These are phyloP conservation scores for Plasmopara muralis DNA, from an alignment of 352 stramenopile genomes.

Conservation along the genomic window DNA sequence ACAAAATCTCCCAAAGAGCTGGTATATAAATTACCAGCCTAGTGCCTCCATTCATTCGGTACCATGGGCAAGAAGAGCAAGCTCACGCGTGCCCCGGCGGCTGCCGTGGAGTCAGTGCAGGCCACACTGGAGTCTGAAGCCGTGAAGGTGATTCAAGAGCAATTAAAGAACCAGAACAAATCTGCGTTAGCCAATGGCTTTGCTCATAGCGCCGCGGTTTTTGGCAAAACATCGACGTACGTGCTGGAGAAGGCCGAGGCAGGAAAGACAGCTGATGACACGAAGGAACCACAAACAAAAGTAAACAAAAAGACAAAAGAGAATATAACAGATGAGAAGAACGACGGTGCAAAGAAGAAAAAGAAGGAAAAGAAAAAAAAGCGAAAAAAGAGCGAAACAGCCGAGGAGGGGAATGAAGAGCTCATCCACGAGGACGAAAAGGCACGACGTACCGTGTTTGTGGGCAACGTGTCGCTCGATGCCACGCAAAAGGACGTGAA, in stretches of 20 bases:
- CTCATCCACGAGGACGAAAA: constrained; percentile 45
- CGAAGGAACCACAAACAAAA: constrained; percentile 11
- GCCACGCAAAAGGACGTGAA: constrained; percentile 75
- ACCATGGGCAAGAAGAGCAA: constrained; percentile 39
- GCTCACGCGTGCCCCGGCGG: constrained; percentile 7
- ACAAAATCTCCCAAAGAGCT: no score
- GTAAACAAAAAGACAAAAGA: constrained; percentile 3
- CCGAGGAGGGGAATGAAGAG: constrained; percentile 19
- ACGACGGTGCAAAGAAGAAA: constrained; percentile 15
- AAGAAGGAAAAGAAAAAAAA: constrained; percentile 27
- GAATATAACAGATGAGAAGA: constrained; percentile 11
- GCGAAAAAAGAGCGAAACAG: constrained; percentile 12
- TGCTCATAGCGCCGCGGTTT: constrained; percentile 49
- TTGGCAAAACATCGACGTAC: constrained; percentile 65
- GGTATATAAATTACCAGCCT: background rate
- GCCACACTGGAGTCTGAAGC: constrained; percentile 13
- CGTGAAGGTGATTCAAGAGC: constrained; percentile 17
- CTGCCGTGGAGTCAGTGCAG: constrained; percentile 4
- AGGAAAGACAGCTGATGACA: constrained; percentile 2
- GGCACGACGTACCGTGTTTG: constrained; percentile 81
- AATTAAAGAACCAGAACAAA: constrained; percentile 19
- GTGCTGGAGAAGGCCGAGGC: constrained; percentile 9
- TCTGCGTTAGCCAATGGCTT: constrained; percentile 44
- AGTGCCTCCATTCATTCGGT: constrained; percentile 38
- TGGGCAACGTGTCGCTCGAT: constrained; percentile 88